phyloP scores from a whole-genome alignment of 2,329 filamentous ascomycete genomes.

The Leptographium radiaticola region DNA sequence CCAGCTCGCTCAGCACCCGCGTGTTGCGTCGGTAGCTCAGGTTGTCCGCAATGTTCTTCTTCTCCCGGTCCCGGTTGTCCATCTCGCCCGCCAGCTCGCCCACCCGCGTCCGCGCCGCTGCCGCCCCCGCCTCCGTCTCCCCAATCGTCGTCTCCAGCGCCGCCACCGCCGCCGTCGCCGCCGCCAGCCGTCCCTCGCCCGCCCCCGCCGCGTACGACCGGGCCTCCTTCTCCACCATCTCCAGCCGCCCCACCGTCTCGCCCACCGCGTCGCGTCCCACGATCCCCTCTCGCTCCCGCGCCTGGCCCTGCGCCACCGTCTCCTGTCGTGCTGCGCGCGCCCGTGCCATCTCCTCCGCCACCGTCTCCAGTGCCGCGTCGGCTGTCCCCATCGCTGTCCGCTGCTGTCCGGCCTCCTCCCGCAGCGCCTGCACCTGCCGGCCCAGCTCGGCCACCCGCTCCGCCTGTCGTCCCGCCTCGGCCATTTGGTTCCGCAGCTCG shows the following conservation, averaged over 20 bases:
- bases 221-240: slow-evolving; percentile 64
- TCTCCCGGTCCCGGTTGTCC: slow-evolving; percentile 67
- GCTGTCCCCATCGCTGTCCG: slow-evolving; percentile 54
- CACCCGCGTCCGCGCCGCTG: slow-evolving; percentile 51
- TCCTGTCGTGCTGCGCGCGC: slow-evolving; percentile 69
- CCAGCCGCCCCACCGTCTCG: slow-evolving; percentile 64
- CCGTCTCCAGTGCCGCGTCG: slow-evolving; percentile 59
- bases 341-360: slow-evolving; percentile 64
- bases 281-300: slow-evolving; percentile 59
- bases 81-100: slow-evolving; percentile 69
- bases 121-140: slow-evolving; percentile 54
- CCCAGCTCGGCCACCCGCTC: slow-evolving; percentile 67
- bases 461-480: slow-evolving; percentile 56
- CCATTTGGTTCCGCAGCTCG: slow-evolving; percentile 61
- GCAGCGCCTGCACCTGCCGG: slow-evolving; percentile 60
- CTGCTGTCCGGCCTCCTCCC: slow-evolving; percentile 53
- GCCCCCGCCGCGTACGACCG: slow-evolving; percentile 64
- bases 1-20: slow-evolving; percentile 53
- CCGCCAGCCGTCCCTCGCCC: slow-evolving; percentile 57
- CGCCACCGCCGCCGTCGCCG: slow-evolving; percentile 56
- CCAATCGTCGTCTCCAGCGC: slow-evolving; percentile 53
- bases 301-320: slow-evolving; percentile 54
- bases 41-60: slow-evolving; percentile 81
- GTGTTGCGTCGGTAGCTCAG: slow-evolving; percentile 69
- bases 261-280: slow-evolving; percentile 59